Evolutionary conservation across 1,284 basidiomycete genomes (phyloP), one percentile per base, ranked within the genome.

Genomic region (Sanghuangporus baumii): DNA sequence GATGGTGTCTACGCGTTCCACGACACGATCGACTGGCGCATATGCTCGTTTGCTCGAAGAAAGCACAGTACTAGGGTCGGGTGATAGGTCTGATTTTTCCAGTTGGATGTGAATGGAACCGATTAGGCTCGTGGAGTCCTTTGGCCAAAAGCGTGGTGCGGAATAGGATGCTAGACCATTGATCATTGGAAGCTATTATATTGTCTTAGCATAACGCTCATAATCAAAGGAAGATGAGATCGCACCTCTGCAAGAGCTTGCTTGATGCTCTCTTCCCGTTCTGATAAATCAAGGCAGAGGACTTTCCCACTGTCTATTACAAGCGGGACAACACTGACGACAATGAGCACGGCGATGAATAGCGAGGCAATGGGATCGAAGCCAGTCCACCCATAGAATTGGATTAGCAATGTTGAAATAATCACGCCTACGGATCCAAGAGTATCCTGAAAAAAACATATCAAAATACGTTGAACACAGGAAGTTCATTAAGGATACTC

Each of bases 291-390:
- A 55, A 99, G 79, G 65, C 90, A 87, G 48, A 99, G 81, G 9
- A 99, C 87, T 69, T 87, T 88, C 0, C 93, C 96, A 0, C 92
- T 92, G 72, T 99, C 97, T 64, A 96, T 83, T 20, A 99, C 94
- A 46, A 99, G 85, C 7, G 97, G 97, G 20, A 97, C 81, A 20
- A 99, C 97, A 70, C 93, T 95, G 2, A 92, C 96, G 34, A 94
- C 92, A 69, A 99, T 99, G 66, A 99, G 79, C 8, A 93, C 77
- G 1, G 97, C 97, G 69, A 99, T 99, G 73, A 99, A 96, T 43
- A 99, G 79, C 9, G 94, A 97, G 0, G 97, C 97, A 65, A 99
- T 95, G 2, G 97, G 97, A 74, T 99, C 97, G 72, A 98, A 99
- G 16, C 96, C 96, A 2, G 97, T 99, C 96, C 96, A 99, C n/a